phyloP scores from a whole-genome alignment of 148 eudicot species.

The Agrostemma githago region DNA sequence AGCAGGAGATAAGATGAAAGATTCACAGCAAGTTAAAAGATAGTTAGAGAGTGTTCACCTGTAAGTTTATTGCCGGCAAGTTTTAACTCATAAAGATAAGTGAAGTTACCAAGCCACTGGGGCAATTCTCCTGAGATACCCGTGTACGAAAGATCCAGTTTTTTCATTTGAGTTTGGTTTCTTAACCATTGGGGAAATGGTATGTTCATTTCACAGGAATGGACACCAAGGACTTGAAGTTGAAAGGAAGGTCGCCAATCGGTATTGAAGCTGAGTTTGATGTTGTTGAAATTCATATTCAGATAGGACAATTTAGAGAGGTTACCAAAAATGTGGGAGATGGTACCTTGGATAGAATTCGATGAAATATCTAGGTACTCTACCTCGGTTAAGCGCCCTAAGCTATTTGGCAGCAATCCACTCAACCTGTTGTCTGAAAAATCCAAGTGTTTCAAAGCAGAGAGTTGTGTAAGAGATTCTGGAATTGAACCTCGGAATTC shows the following conservation, averaged over 20 bases:
- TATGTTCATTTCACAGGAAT: neutral
- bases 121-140: constrained; percentile 11
- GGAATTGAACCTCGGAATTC: neutral
- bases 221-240: neutral
- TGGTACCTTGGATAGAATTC: constrained; percentile 8
- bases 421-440: neutral
- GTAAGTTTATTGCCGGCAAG: neutral
- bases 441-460: neutral
- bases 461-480: neutral
- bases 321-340: neutral
- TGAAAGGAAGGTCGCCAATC: constrained; percentile 10
- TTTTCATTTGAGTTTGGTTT: neutral
- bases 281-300: neutral
- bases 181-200: constrained; percentile 5
- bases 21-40: neutral
- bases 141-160: neutral
- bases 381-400: neutral
- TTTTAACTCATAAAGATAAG: neutral
- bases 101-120: neutral
- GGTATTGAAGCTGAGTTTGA: neutral
- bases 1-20: neutral
- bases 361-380: neutral
- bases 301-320: neutral
- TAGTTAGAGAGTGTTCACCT: neutral
- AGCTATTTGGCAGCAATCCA: neutral